These are phyloP conservation scores for Neurospora pannonica DNA, from an alignment of 495 filamentous ascomycete species.

Conservation along the genomic window DNA sequence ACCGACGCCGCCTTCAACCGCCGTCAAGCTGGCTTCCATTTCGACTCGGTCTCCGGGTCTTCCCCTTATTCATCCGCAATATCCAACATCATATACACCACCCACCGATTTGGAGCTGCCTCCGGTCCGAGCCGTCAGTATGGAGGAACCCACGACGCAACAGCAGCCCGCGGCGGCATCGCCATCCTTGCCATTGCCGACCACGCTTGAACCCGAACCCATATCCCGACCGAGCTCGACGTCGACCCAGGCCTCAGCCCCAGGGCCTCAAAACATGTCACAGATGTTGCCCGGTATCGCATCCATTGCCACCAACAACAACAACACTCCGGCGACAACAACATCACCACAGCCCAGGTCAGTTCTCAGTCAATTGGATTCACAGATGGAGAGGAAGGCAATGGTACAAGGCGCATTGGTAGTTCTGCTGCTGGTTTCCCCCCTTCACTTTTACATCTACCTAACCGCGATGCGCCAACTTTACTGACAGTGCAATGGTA, in stretches of 20 bases:
- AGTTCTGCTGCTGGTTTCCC: not conserved
- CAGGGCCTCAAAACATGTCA: slow-evolving; percentile 25
- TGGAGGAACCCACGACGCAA: slow-evolving; percentile 24
- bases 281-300: slow-evolving; percentile 51
- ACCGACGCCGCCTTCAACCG: not conserved
- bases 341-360: slow-evolving; percentile 58
- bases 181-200: slow-evolving; percentile 18
- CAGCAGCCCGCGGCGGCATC: slow-evolving; percentile 13
- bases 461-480: not conserved
- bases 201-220: slow-evolving; percentile 35
- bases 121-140: slow-evolving; percentile 17
- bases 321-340: slow-evolving; percentile 26
- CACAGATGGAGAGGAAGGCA: not conserved
- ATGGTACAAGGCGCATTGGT: not conserved
- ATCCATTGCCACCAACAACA: slow-evolving; percentile 41
- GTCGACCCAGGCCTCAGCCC: slow-evolving; percentile 24
- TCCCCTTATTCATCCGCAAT: slow-evolving; percentile 14
- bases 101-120: slow-evolving; percentile 20
- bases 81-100: slow-evolving; percentile 13
- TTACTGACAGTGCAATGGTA: not conserved
- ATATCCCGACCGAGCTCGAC: slow-evolving; percentile 42
- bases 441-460: not conserved
- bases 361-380: slow-evolving; percentile 13
- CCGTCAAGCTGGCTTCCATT: slow-evolving; percentile 24
- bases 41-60: slow-evolving; percentile 26